Percentiles rank a stretch among this genome's conserved stretches.
Evolutionary conservation across 208 protist genomes (phyloP).

Genomic region (Crithidia bombi): DNA sequence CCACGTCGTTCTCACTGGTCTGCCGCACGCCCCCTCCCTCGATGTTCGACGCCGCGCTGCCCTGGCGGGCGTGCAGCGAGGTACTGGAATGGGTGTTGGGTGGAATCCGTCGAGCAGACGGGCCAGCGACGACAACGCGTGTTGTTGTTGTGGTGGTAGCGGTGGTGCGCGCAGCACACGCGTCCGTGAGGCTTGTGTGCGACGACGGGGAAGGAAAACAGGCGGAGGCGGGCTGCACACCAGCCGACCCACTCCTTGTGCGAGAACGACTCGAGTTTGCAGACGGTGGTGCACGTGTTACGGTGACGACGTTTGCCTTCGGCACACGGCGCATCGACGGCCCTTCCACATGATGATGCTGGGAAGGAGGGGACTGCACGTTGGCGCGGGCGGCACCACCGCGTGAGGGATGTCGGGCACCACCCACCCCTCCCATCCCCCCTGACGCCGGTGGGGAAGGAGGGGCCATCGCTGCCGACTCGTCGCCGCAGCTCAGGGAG

Average conservation of each 20-base stretch:
- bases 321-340: constrained; percentile 58
- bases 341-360: constrained; percentile 29
- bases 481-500: constrained; percentile 26
- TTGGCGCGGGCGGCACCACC: background rate
- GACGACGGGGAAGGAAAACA: constrained; percentile 1
- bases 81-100: background rate
- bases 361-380: background rate
- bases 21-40: constrained; percentile 9
- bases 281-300: constrained; percentile 16
- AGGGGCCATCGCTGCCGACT: constrained; percentile 1
- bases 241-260: background rate
- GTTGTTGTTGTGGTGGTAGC: background rate
- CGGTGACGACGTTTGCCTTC: constrained; percentile 23
- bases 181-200: constrained; percentile 1
- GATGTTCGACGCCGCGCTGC: constrained; percentile 8
- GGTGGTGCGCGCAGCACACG: background rate
- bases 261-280: background rate
- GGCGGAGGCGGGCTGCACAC: background rate
- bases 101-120: constrained; percentile 31
- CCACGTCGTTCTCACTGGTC: constrained; percentile 27
- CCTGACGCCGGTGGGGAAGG: background rate
- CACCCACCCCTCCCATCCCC: no score
- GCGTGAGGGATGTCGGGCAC: background rate
- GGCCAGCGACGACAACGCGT: constrained; percentile 13
- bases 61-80: constrained; percentile 15